These are phyloP conservation scores for Suillus decipiens DNA, from an alignment of 768 basidiomycete species.

Conservation along the genomic window DNA sequence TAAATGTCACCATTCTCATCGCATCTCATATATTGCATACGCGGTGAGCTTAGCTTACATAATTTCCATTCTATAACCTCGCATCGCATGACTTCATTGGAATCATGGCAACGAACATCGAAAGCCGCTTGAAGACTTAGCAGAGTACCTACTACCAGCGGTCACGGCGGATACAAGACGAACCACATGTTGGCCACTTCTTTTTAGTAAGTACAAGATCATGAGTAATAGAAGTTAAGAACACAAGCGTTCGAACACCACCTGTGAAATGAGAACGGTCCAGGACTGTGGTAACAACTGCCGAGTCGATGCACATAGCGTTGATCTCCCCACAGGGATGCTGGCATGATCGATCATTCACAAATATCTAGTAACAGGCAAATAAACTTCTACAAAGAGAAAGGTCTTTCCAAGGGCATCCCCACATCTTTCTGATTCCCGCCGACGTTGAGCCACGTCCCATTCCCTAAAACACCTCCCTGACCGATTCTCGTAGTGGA, in stretches of 20 bases:
- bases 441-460: slow-evolving; percentile 81
- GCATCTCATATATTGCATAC: too few species aligned
- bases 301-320: not conserved
- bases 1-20: too few species aligned
- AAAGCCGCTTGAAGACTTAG: not conserved
- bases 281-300: not conserved
- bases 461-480: slow-evolving; percentile 65
- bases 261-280: not conserved
- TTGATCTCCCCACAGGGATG: not conserved
- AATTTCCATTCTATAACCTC: not conserved
- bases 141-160: not conserved
- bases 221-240: too few species aligned
- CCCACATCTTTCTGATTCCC: not conserved
- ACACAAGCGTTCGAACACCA: not conserved
- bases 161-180: not conserved
- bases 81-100: too few species aligned
- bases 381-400: not conserved
- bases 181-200: not conserved
- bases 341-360: not conserved
- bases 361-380: not conserved
- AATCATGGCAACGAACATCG: not conserved
- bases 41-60: too few species aligned
- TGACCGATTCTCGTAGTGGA: slow-evolving; percentile 7
- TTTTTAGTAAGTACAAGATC: not conserved
- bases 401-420: not conserved